Percentiles rank a stretch among this genome's conserved stretches.
phyloP scores from a whole-genome alignment of 2,329 filamentous ascomycete species.

The Annulohypoxylon truncatum region DNA sequence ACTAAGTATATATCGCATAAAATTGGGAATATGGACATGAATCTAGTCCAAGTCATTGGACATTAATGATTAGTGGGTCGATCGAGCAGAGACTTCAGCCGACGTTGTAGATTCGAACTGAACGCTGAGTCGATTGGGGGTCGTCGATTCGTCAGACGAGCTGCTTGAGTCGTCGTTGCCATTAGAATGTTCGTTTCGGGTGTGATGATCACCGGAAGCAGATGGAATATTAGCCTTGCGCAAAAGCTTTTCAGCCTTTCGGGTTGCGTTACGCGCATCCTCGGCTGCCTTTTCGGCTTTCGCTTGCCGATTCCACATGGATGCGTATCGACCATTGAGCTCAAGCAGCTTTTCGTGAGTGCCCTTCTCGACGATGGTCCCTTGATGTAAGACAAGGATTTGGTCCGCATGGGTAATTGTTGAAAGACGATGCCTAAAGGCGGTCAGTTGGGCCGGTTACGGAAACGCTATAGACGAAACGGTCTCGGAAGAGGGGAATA shows the following conservation, averaged over 20 bases:
- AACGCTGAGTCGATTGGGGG: conserved; percentile 28
- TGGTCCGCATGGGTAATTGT: conserved; percentile 89
- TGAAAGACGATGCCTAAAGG: conserved; percentile 77
- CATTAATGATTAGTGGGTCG: conserved; percentile 41
- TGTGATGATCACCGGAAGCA: conserved; percentile 42
- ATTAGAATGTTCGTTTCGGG: conserved; percentile 49
- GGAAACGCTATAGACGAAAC: background rate
- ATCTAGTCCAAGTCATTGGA: conserved; percentile 29
- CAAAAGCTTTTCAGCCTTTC: conserved; percentile 58
- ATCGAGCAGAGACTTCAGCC: conserved; percentile 33
- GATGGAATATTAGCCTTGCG: conserved; percentile 62
- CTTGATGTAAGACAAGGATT: conserved; percentile 81
- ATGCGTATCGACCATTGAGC: conserved; percentile 77
- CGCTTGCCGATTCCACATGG: conserved; percentile 92
- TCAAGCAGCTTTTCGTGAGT: conserved; percentile 81
- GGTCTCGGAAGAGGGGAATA: background rate
- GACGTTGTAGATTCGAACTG: conserved; percentile 32
- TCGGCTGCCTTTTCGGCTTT: conserved; percentile 77
- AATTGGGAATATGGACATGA: conserved; percentile 34
- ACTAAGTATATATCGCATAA: conserved; percentile 44
- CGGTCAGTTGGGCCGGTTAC: conserved; percentile 40
- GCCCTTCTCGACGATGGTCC: conserved; percentile 80
- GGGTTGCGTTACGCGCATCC: conserved; percentile 61
- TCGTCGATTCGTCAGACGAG: conserved; percentile 49
- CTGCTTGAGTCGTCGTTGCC: conserved; percentile 56